Percentiles rank a stretch among this genome's conserved stretches.
phyloP scores from a whole-genome alignment of 2,329 filamentous ascomycete genomes.

The Penicillium sp. region DNA sequence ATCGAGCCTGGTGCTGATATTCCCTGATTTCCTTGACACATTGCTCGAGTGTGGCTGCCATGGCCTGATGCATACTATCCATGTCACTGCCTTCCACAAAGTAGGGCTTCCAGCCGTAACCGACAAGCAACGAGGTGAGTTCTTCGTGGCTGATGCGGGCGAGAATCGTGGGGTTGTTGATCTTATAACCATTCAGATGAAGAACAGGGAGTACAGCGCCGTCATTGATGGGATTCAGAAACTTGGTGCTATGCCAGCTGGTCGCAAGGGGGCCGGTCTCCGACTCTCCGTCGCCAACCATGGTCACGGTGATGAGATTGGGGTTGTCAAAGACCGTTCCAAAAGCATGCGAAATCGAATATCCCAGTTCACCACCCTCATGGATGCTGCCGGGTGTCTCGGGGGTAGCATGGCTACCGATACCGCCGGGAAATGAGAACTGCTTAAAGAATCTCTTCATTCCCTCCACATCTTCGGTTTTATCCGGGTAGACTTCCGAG shows the following conservation, averaged over 20 bases:
- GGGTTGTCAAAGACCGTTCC: slow-evolving; percentile 74
- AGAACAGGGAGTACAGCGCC: slow-evolving; percentile 74
- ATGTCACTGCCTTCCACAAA: slow-evolving; percentile 75
- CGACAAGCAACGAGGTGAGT: slow-evolving; percentile 64
- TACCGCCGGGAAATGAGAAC: slow-evolving; percentile 77
- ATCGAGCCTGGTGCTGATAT: slow-evolving; percentile 68
- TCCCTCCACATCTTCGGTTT: slow-evolving; percentile 65
- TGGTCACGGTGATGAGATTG: slow-evolving; percentile 69
- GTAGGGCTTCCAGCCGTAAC: slow-evolving; percentile 76
- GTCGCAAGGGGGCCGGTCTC: slow-evolving; percentile 77
- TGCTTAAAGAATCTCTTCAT: slow-evolving; percentile 76
- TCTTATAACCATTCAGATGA: slow-evolving; percentile 81
- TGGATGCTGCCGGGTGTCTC: slow-evolving; percentile 75
- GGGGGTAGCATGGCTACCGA: slow-evolving; percentile 73
- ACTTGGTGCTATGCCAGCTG: slow-evolving; percentile 79
- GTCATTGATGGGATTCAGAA: slow-evolving; percentile 74
- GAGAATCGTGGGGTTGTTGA: slow-evolving; percentile 74
- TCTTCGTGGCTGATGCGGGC: slow-evolving; percentile 72
- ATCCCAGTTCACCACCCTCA: slow-evolving; percentile 79
- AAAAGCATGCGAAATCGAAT: slow-evolving; percentile 75
- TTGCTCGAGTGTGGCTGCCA: slow-evolving; percentile 72
- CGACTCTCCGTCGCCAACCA: slow-evolving; percentile 78
- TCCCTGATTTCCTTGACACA: slow-evolving; percentile 67
- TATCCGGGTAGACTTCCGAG: slow-evolving; percentile 72
- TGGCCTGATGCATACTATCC: slow-evolving; percentile 75